Evolutionary conservation across 139 green algal genomes (phyloP).

Genomic region (Chlamydomonas sp.): DNA sequence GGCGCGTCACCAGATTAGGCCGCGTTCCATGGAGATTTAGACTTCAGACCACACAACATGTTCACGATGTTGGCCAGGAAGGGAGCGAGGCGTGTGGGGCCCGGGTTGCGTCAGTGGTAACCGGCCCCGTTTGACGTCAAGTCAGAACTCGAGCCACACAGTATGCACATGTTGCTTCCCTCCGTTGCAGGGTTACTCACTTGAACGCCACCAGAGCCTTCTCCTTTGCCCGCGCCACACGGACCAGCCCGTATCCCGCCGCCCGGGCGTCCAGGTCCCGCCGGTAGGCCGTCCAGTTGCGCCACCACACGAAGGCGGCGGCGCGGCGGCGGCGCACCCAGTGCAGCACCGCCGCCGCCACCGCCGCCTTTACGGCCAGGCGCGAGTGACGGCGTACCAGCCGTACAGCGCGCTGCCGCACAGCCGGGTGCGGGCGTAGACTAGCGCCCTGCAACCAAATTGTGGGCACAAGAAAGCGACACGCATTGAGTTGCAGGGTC

Average conservation of each 20-base stretch:
- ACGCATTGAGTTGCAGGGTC: too few species aligned
- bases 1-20: too few species aligned
- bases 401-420: slow-evolving; percentile 11
- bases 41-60: too few species aligned
- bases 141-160: too few species aligned
- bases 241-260: slow-evolving; percentile 6
- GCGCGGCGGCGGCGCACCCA: slow-evolving; percentile 10
- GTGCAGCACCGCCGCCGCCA: slow-evolving; percentile 29
- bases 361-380: background rate
- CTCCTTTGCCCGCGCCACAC: slow-evolving; percentile 8
- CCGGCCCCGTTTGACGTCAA: too few species aligned
- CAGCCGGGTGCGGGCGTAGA: background rate
- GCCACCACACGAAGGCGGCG: slow-evolving; percentile 29
- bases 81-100: too few species aligned
- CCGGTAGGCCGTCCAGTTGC: slow-evolving; percentile 4
- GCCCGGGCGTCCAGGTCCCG: background rate
- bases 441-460: slow-evolving; percentile 1
- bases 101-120: too few species aligned
- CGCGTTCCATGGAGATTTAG: too few species aligned
- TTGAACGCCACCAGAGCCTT: background rate
- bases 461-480: too few species aligned
- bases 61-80: too few species aligned
- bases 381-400: slow-evolving; percentile 15
- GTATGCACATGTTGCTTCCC: too few species aligned
- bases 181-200: background rate